Conservation (phyloP, 768 basidiomycete genomes). For the Agaricus subrufescens region DNA sequence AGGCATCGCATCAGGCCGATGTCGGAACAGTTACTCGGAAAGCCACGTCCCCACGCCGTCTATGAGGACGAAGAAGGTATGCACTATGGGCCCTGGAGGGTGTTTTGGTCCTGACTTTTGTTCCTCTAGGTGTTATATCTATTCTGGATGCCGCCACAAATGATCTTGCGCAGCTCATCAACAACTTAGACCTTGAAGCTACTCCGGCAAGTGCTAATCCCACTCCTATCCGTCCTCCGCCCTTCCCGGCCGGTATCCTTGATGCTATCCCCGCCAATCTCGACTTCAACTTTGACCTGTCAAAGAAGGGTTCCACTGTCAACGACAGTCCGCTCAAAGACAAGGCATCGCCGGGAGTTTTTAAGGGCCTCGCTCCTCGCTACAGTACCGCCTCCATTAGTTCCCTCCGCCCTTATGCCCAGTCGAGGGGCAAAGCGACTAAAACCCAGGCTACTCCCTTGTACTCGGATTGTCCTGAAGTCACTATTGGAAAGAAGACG, state of each 20-base stretch:
- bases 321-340: not conserved
- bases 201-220: conserved; percentile 56
- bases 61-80: conserved; percentile 53
- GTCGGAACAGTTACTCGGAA: conserved; percentile 58
- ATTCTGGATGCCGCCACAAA: conserved; percentile 78
- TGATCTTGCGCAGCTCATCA: conserved; percentile 74
- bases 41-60: conserved; percentile 43
- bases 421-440: conserved; percentile 17
- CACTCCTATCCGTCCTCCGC: conserved; percentile 38
- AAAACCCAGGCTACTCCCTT: conserved; percentile 4
- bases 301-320: conserved; percentile 20
- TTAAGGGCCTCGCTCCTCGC: conserved; percentile 28
- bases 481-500: conserved; percentile 2
- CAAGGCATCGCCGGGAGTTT: conserved; percentile 30
- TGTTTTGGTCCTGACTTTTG: not conserved
- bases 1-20: conserved; percentile 49
- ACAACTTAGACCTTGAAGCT: conserved; percentile 75
- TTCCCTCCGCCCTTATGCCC: conserved; percentile 24
- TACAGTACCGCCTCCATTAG: conserved; percentile 32
- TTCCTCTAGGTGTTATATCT: conserved; percentile 47
- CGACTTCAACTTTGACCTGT: conserved; percentile 28
- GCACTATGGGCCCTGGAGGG: conserved; percentile 9
- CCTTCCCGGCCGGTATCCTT: conserved; percentile 14
- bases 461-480: conserved; percentile 5
- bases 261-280: not conserved